phyloP scores from a whole-genome alignment of 768 basidiomycete genomes.

The Galerina marginata region DNA sequence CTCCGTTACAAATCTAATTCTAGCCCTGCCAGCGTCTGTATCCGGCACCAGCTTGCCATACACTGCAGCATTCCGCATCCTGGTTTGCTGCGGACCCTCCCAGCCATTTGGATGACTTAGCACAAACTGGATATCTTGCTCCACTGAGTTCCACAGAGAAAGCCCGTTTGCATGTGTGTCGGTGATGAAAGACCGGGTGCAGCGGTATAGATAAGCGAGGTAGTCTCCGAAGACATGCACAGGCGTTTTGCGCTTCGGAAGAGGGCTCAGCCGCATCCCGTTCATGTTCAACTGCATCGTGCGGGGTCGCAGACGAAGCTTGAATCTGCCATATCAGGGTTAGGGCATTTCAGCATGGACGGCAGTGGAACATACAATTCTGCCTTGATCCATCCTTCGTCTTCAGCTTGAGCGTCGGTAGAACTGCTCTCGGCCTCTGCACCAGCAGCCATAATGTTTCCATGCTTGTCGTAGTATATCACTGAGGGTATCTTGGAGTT shows the following conservation, averaged over 20 bases:
- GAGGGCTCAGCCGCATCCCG: slow-evolving; percentile 74
- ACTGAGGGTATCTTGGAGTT: slow-evolving; percentile 84
- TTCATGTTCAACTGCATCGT: slow-evolving; percentile 86
- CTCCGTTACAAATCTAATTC: slow-evolving; percentile 83
- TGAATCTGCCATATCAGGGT: slow-evolving; percentile 57
- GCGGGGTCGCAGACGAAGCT: slow-evolving; percentile 77
- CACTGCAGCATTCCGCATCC: slow-evolving; percentile 77
- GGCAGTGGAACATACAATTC: slow-evolving; percentile 60
- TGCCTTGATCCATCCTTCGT: slow-evolving; percentile 76
- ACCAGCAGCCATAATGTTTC: slow-evolving; percentile 72
- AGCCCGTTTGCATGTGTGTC: slow-evolving; percentile 85
- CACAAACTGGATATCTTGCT: slow-evolving; percentile 73
- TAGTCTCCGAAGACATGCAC: slow-evolving; percentile 84
- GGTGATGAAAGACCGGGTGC: slow-evolving; percentile 75
- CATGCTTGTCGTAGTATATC: slow-evolving; percentile 73
- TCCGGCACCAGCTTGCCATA: slow-evolving; percentile 77
- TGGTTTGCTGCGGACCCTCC: slow-evolving; percentile 80
- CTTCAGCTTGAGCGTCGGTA: slow-evolving; percentile 68
- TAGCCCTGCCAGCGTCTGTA: slow-evolving; percentile 71
- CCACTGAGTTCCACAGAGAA: slow-evolving; percentile 72
- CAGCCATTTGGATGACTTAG: slow-evolving; percentile 84
- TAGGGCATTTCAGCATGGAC: slow-evolving; percentile 1
- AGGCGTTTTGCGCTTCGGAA: slow-evolving; percentile 70
- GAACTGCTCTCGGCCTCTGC: slow-evolving; percentile 75
- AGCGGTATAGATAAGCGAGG: slow-evolving; percentile 73